These are phyloP conservation scores for Albugo laibachii DNA, from an alignment of 352 stramenopile genomes.

Conservation along the genomic window DNA sequence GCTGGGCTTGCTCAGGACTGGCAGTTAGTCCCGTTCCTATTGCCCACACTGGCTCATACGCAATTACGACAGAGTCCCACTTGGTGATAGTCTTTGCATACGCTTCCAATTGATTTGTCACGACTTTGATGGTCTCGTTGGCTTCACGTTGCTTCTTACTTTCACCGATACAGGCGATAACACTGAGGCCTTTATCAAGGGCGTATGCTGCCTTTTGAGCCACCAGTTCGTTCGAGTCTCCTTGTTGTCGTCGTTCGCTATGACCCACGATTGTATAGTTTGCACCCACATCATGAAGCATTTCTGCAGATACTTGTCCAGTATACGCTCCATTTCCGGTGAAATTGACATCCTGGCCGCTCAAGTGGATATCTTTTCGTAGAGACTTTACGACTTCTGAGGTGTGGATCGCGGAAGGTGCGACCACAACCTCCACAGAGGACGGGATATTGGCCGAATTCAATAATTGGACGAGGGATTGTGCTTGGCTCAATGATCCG, in stretches of 20 bases:
- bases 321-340: conserved; percentile 92
- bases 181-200: conserved; percentile 82
- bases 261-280: conserved; percentile 94
- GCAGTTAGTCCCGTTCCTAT: conserved; percentile 97
- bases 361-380: conserved; percentile 48
- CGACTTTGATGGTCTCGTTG: conserved; percentile 86
- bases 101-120: conserved; percentile 85
- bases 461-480: conserved; percentile 55
- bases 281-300: conserved; percentile 90
- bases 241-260: conserved; percentile 87
- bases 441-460: conserved; percentile 66
- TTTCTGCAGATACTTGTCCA: conserved; percentile 94
- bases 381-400: conserved; percentile 35
- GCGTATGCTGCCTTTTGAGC: conserved; percentile 89
- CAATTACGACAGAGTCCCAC: conserved; percentile 91
- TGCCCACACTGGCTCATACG: conserved; percentile 95
- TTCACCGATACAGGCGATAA: conserved; percentile 96
- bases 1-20: conserved; percentile 95
- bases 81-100: conserved; percentile 79
- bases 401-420: conserved; percentile 86
- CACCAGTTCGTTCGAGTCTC: conserved; percentile 83
- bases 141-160: conserved; percentile 87
- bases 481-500: conserved; percentile 39
- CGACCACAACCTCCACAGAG: conserved; percentile 92
- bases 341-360: conserved; percentile 90